phyloP scores from a whole-genome alignment of 345 rosid species.

The Psidium friedrichsthalianum region DNA sequence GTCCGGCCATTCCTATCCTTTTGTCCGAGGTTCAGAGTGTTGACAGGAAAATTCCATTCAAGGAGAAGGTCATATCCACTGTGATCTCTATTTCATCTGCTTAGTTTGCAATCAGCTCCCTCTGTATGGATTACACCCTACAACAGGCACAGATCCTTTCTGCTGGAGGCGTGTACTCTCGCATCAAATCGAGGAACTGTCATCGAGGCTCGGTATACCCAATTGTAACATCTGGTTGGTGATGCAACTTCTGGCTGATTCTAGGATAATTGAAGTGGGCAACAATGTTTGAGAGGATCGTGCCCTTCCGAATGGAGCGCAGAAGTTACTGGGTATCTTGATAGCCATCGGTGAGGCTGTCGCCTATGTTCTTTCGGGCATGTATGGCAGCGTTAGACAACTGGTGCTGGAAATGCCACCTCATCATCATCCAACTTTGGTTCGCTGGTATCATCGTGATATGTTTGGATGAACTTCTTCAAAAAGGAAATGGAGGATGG shows the following conservation, averaged over 20 bases:
- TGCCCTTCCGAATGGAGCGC: constrained; percentile 65
- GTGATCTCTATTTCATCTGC: constrained; percentile 65
- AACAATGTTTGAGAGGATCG: constrained; percentile 56
- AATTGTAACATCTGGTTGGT: constrained; percentile 72
- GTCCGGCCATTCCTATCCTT: constrained; percentile 67
- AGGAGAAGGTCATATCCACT: constrained; percentile 80
- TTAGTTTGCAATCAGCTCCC: constrained; percentile 75
- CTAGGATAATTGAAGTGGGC: constrained; percentile 71
- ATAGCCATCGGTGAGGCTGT: constrained; percentile 82
- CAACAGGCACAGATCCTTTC: constrained; percentile 74
- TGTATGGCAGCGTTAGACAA: constrained; percentile 75
- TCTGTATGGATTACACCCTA: constrained; percentile 60
- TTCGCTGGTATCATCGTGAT: constrained; percentile 78
- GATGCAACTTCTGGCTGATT: constrained; percentile 68
- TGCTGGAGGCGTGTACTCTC: constrained; percentile 78
- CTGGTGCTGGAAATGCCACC: constrained; percentile 76
- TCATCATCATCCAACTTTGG: constrained; percentile 69
- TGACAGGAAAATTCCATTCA: constrained; percentile 61
- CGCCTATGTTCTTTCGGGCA: constrained; percentile 76
- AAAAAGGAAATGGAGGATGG: constrained; percentile 83
- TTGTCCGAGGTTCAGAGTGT: constrained; percentile 75
- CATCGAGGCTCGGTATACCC: constrained; percentile 87
- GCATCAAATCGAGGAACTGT: constrained; percentile 74
- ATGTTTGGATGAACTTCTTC: constrained; percentile 81
- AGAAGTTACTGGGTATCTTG: constrained; percentile 67